Conservation (phyloP, 2,329 filamentous ascomycete species). For the Colletotrichum sp. region DNA sequence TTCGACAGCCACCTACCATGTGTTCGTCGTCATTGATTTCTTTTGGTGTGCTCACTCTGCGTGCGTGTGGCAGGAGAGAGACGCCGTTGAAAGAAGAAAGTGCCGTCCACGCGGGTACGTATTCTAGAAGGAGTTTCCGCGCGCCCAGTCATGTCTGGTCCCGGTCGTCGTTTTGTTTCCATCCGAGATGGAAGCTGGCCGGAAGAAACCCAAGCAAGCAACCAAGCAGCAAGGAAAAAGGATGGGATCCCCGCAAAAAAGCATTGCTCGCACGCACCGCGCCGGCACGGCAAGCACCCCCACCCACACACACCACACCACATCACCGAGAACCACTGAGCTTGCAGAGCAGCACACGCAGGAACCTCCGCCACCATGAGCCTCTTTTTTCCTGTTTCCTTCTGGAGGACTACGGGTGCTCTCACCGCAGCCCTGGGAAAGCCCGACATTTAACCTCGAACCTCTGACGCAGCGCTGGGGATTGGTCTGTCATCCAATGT, state of each 20-base stretch:
- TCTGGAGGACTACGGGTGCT: background rate
- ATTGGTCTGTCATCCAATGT: constrained; percentile 12
- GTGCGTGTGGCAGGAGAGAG: background rate
- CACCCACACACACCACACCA: background rate
- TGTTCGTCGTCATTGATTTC: background rate
- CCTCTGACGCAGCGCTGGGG: background rate
- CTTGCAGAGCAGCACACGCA: background rate
- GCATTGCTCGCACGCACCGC: background rate
- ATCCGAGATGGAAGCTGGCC: background rate
- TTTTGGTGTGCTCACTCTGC: background rate
- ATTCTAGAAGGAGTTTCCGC: background rate
- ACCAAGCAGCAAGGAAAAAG: background rate
- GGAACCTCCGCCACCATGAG: background rate
- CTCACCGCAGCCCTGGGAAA: background rate
- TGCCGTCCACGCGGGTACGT: background rate
- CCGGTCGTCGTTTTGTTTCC: background rate
- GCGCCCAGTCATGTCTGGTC: background rate
- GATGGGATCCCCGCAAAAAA: background rate
- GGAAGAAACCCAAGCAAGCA: background rate
- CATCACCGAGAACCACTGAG: background rate
- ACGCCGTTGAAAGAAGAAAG: background rate
- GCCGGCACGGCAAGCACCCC: background rate
- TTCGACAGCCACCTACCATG: background rate
- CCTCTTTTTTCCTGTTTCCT: background rate
- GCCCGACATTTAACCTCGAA: background rate